phyloP scores from a whole-genome alignment of 805 yeast species.

The Candida broadrunensis region DNA sequence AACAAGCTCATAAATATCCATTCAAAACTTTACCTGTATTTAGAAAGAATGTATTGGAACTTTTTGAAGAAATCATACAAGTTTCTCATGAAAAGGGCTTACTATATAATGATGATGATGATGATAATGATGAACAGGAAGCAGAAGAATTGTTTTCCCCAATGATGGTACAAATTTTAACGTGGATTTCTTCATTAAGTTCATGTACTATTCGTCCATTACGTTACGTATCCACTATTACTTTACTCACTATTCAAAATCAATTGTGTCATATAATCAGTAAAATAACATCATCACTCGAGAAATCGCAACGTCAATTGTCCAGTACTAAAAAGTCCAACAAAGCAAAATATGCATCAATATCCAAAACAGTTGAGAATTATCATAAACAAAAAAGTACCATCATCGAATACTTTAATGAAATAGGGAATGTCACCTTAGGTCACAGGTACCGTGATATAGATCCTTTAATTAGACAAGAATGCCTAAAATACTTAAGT shows the following conservation, averaged over 20 bases:
- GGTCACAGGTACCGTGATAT: conserved; percentile 78
- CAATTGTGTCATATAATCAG: conserved; percentile 52
- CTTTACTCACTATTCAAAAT: conserved; percentile 59
- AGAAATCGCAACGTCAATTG: conserved; percentile 45
- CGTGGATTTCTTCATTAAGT: conserved; percentile 76
- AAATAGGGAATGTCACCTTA: conserved; percentile 64
- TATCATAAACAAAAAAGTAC: conserved; percentile 46
- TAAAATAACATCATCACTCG: conserved; percentile 30
- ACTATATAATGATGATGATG: conserved; percentile 36
- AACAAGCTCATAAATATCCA: conserved; percentile 68
- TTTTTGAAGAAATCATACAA: conserved; percentile 51
- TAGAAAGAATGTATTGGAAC: conserved; percentile 51
- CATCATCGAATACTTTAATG: conserved; percentile 56
- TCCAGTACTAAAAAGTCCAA: conserved; percentile 20
- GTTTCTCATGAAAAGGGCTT: conserved; percentile 61
- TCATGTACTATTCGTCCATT: conserved; percentile 69
- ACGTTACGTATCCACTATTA: conserved; percentile 61
- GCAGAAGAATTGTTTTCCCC: conserved; percentile 30
- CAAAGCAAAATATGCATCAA: conserved; percentile 43
- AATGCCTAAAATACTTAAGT: conserved; percentile 63
- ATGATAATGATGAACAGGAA: conserved; percentile 14
- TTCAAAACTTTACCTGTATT: conserved; percentile 49
- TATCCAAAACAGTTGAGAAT: conserved; percentile 38
- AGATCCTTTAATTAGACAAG: conserved; percentile 67
- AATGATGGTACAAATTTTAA: conserved; percentile 53